A percentile compares a stretch with the other conserved stretches of the same genome.
phyloP scores from a whole-genome alignment of 345 rosid genomes.

The Garcia nutans region DNA sequence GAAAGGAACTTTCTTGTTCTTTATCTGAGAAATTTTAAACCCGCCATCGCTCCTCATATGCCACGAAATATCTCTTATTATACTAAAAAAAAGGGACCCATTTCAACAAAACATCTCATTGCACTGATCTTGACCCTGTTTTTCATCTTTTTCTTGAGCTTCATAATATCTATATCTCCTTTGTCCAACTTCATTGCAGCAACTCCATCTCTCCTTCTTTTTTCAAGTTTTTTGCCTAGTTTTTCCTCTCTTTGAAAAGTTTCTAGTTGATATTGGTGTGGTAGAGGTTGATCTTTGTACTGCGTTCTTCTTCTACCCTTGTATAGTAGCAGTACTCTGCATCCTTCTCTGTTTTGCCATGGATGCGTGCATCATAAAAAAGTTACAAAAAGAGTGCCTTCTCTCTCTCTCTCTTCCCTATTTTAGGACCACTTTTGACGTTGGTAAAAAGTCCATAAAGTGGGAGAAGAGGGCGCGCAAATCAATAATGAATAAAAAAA shows the following conservation, averaged over 20 bases:
- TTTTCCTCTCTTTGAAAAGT: too few relatives aligned
- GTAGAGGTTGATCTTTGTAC: background rate
- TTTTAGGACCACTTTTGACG: too few relatives aligned
- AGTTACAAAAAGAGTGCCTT: conserved; percentile 32
- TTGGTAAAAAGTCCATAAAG: too few relatives aligned
- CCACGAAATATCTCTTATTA: conserved; percentile 29
- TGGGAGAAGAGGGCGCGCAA: background rate
- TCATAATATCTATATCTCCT: conserved; percentile 18
- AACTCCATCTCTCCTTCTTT: conserved; percentile 7
- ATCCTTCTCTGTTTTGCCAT: conserved; percentile 38
- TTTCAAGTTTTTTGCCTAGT: background rate
- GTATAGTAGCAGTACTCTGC: conserved; percentile 31
- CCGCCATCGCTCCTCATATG: conserved; percentile 25
- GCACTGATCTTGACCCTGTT: background rate
- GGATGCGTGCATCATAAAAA: conserved; percentile 63
- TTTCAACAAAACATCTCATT: conserved; percentile 16
- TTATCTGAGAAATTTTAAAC: conserved; percentile 11
- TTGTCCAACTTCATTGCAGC: conserved; percentile 22
- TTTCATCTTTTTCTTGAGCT: conserved; percentile 27
- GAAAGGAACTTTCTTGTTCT: conserved; percentile 10
- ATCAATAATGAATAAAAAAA: conserved; percentile 8
- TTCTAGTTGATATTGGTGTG: background rate
- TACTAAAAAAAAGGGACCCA: conserved; percentile 23
- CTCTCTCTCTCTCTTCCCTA: conserved; percentile 17
- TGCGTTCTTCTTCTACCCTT: conserved; percentile 15